Percentiles rank a stretch among this genome's conserved stretches.
Conservation (phyloP, 345 rosid species). For the Hibiscus syriacus region DNA sequence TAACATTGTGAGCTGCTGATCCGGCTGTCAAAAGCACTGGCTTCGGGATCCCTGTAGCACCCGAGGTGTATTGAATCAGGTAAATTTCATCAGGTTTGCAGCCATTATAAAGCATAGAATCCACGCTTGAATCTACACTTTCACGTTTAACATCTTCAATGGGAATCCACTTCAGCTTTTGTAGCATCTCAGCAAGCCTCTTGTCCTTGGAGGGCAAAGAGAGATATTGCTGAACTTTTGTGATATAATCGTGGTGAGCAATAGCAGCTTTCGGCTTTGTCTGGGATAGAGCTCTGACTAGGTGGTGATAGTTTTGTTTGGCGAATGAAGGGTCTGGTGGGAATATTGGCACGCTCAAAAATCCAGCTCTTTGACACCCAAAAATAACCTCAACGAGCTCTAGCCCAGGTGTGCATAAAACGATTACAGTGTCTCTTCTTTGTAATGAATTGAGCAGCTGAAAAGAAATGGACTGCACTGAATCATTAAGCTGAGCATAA, state of each 20-base stretch:
- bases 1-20: conserved; percentile 58
- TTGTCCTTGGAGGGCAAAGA: conserved; percentile 21
- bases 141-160: conserved; percentile 24
- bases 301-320: conserved; percentile 30
- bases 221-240: conserved; percentile 21
- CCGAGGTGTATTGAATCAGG: conserved; percentile 63
- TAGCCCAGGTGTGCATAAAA: conserved; percentile 48
- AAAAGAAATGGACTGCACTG: conserved; percentile 32
- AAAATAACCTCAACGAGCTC: conserved; percentile 43
- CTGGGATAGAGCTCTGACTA: conserved; percentile 43
- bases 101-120: conserved; percentile 20
- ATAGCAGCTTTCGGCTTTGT: conserved; percentile 51
- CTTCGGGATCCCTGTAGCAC: conserved; percentile 60
- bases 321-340: conserved; percentile 40
- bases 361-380: conserved; percentile 58
- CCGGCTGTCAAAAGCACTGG: conserved; percentile 55
- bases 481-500: conserved; percentile 36
- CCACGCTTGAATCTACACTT: neutral
- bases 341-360: conserved; percentile 35
- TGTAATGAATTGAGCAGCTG: conserved; percentile 16
- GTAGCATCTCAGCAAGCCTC: conserved; percentile 28
- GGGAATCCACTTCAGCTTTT: conserved; percentile 36
- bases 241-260: conserved; percentile 30
- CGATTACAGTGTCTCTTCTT: conserved; percentile 36
- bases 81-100: conserved; percentile 37